Conservation (phyloP, 2,329 filamentous ascomycete species). For the Ceratocystis alfenasii region DNA sequence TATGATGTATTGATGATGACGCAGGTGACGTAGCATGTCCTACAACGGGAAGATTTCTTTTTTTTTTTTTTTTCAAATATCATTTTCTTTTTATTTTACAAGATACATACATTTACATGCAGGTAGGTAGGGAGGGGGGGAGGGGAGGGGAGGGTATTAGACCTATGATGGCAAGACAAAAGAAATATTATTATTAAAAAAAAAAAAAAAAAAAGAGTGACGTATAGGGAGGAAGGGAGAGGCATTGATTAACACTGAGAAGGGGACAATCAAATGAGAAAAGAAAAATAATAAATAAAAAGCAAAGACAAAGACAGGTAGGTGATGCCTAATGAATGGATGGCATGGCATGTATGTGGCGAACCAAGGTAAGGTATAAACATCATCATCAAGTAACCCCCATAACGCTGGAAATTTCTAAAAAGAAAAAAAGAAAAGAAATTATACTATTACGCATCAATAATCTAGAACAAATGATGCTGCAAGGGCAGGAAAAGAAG, state of each 20-base stretch:
- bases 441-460: conserved; percentile 10
- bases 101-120: neutral
- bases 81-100: no score
- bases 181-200: no score
- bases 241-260: no score
- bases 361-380: no score
- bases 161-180: no score
- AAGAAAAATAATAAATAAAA: neutral
- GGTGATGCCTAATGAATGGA: no score
- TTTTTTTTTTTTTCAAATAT: neutral
- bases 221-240: no score
- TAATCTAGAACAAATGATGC: conserved; percentile 3
- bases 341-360: no score
- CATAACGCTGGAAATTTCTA: neutral
- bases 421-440: conserved; percentile 14
- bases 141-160: no score
- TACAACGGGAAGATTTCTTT: neutral
- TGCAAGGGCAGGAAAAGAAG: neutral
- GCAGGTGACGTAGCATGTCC: neutral
- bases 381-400: neutral
- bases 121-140: no score
- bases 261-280: neutral
- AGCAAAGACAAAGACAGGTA: neutral
- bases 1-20: conserved; percentile 2
- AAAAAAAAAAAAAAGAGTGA: no score